Base-by-base conservation (phyloP, 805 yeast genomes). In the Metschnikowia drakensbergensis region DNA sequence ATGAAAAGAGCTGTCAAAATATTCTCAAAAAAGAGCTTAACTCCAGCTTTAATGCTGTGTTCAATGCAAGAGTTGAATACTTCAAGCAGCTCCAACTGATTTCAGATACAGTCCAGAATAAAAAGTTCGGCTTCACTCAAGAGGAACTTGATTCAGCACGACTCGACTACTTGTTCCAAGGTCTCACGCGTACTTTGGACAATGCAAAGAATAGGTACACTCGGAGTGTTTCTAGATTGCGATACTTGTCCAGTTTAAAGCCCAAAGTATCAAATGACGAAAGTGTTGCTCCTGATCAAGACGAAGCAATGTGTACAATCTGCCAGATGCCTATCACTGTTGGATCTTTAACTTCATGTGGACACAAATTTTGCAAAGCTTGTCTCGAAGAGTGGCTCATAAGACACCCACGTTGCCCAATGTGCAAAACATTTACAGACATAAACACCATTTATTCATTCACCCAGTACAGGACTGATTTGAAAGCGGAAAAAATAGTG, bases 331-430 rank as follows among this genome's bases (percentile, higher is more conserved):
- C 78, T 1, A 88, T 90, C 43, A 71, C 79, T 3, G 72, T 82
- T 35, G 99, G 99, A 0, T 77, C 94, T 0, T 70, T 94, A 48
- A 85, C 96, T 0, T 82, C 82, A 7, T 94, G 99, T 74, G 98
- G 98, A 0, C 99, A 94, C 66, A 83, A 82, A 56, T 94, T 86
- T 61, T 94, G 99, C 63, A 79, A 81, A 49, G 86, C 80, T 1
- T 94, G 99, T 64, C 71, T 94, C 33, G 75, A 69, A 17, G 82
- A 75, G 47, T 94, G 99, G 99, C 61, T 86, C 45, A 67, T 65
- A 22, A 71, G 70, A 11, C 77, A 77, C 35, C 62, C 67, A 1
- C 66, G 71, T 1, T 94, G 99, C 65, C 98, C 99, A 0, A 73
- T 90, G 55, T 94, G 99, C 67, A 88, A 88, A 51, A 67, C 76